phyloP scores from a whole-genome alignment of 2,329 filamentous ascomycete genomes.

The Ambrosiella cleistominuta region DNA sequence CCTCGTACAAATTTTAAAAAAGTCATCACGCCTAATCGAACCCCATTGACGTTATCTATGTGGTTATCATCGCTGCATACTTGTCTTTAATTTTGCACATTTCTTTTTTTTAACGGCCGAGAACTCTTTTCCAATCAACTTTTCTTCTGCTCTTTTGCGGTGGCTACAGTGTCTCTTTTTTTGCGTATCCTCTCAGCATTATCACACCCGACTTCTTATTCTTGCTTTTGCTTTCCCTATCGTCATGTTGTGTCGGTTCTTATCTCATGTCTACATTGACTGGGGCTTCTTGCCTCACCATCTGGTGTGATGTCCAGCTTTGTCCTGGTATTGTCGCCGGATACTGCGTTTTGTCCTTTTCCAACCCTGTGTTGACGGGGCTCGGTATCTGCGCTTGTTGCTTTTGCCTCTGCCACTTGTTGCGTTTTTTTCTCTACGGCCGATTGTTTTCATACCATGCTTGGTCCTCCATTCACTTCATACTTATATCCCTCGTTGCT shows the following conservation, averaged over 20 bases:
- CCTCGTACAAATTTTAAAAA: background rate
- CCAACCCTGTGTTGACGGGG: background rate
- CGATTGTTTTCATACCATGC: slow-evolving; percentile 10
- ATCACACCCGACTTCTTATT: background rate
- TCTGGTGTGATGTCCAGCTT: background rate
- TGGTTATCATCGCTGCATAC: background rate
- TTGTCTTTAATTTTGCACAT: slow-evolving; percentile 1
- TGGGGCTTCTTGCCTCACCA: background rate
- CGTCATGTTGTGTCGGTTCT: background rate
- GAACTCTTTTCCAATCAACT: background rate
- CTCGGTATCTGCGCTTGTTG: background rate
- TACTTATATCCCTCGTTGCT: slow-evolving; percentile 10
- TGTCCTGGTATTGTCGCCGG: background rate
- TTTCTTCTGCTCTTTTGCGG: background rate
- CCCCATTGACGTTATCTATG: background rate
- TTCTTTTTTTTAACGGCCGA: slow-evolving; percentile 11
- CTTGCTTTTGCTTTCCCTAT: background rate
- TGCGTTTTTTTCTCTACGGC: slow-evolving; percentile 3
- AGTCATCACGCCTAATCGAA: slow-evolving; percentile 1
- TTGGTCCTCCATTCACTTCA: slow-evolving; percentile 11
- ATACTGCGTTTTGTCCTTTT: background rate
- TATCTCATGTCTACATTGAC: background rate
- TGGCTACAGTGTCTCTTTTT: background rate
- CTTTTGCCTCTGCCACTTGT: slow-evolving; percentile 4
- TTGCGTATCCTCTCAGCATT: background rate